Conservation (phyloP, 352 stramenopile genomes). For the Phytophthora ohioensis region DNA sequence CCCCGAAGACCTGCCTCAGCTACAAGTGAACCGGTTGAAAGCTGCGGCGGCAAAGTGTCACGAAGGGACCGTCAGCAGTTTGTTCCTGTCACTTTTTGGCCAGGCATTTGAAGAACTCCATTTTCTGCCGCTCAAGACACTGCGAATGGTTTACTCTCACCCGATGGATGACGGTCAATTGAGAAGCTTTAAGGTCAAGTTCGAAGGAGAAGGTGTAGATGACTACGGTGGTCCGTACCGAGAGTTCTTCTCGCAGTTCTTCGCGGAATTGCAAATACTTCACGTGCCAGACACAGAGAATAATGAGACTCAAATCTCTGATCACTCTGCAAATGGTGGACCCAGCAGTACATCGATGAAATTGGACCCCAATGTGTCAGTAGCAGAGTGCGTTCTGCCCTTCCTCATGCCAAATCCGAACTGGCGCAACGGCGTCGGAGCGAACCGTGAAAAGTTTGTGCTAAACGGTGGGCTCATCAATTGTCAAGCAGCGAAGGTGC, state of each 20-base stretch:
- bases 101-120: slow-evolving; percentile 90
- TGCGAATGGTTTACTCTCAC: slow-evolving; percentile 92
- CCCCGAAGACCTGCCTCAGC: slow-evolving; percentile 85
- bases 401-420: slow-evolving; percentile 91
- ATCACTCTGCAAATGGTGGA: slow-evolving; percentile 17
- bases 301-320: neutral
- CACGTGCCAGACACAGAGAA: slow-evolving; percentile 19
- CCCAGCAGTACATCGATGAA: slow-evolving; percentile 33
- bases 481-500: neutral
- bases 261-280: slow-evolving; percentile 70
- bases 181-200: slow-evolving; percentile 95
- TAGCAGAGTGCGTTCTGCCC: slow-evolving; percentile 71
- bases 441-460: slow-evolving; percentile 88
- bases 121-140: slow-evolving; percentile 71
- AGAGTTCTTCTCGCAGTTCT: slow-evolving; percentile 93
- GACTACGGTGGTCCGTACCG: slow-evolving; percentile 95
- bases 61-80: slow-evolving; percentile 63
- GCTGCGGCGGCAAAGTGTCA: slow-evolving; percentile 82
- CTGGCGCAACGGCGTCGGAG: slow-evolving; percentile 80
- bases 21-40: slow-evolving; percentile 89
- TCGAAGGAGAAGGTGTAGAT: slow-evolving; percentile 94
- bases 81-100: slow-evolving; percentile 85
- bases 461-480: slow-evolving; percentile 62
- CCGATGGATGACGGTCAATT: slow-evolving; percentile 93
- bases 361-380: slow-evolving; percentile 22